Evolutionary conservation across 129 eudicot genomes (phyloP), one percentile per base, ranked within the genome.

Genomic region (Chrysanthemum lavandulifolium): DNA sequence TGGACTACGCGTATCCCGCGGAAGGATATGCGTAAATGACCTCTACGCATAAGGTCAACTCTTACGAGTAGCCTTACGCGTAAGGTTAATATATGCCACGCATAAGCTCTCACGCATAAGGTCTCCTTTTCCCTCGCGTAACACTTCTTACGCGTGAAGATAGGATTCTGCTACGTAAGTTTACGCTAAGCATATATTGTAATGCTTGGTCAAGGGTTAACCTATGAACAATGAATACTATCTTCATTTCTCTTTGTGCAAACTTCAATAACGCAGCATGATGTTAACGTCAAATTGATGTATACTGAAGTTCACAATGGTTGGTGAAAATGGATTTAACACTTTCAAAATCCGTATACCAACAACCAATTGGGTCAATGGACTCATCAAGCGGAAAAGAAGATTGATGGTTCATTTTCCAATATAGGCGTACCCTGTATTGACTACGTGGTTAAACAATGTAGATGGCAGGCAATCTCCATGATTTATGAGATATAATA

Each of bases 401-500:
- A 6, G 10, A 40, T 40, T 15, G 49, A 14, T 21, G 51, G 25
- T 73, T 77, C 73, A 84, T 45, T 80, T 70, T 67, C 85, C 84
- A 40, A 79, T 70, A 47, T 69, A 70, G 6, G 82, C 66, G 70
- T 77, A 74, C 10, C 89, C 83, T 75, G 85, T 83, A 73, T 85
- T 66, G 61, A 81, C 60, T 64, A 84, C 23, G 55, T 72, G 78
- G 76, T 62, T 79, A 73, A 84, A 71, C 91, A 81, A 91, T 61
- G 80, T 81, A 16, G 83, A 86, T 60, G 87, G 80, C 29, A 81
- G 62, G 33, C 83, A 65, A 56, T 84, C 70, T 31, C 90, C 80
- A 33, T 82, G 89, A n/a, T 85, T 71, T 51, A 92, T 83, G 21
- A 92, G 92, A 80, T 92, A 92, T 19, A 86, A 25, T 16, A 92